Evolutionary conservation across 1,284 basidiomycete species (phyloP).

Genomic region (Pseudozyma flocculosa): DNA sequence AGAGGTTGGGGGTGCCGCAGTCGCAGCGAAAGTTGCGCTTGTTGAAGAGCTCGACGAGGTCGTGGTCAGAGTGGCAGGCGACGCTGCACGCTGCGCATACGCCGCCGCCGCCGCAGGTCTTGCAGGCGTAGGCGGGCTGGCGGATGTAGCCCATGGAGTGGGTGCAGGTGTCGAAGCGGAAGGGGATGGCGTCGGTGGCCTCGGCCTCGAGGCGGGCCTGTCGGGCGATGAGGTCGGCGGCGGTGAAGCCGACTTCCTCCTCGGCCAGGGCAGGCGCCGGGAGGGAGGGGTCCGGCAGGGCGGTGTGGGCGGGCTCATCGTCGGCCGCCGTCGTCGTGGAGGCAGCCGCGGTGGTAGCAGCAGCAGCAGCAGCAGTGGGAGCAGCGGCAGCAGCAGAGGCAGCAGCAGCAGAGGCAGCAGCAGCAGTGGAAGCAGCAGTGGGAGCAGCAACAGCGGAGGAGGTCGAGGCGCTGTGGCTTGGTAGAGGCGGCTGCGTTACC

Average conservation of each 20-base stretch:
- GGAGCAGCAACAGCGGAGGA: too few relatives aligned
- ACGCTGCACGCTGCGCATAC: constrained; percentile 60
- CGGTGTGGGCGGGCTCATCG: not conserved
- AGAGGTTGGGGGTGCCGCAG: constrained; percentile 51
- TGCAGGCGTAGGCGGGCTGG: constrained; percentile 58
- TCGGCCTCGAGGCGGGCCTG: constrained; percentile 57
- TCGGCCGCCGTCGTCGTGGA: too few relatives aligned
- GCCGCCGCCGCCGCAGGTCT: constrained; percentile 55
- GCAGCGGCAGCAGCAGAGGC: not conserved
- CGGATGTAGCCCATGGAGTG: constrained; percentile 55
- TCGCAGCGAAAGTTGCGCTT: constrained; percentile 56
- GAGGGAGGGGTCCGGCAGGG: constrained; percentile 41
- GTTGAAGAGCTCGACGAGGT: constrained; percentile 57
- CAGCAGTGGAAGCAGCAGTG: too few relatives aligned
- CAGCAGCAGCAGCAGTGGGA: too few relatives aligned
- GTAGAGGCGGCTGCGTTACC: too few relatives aligned
- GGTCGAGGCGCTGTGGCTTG: too few relatives aligned
- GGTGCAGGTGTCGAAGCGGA: constrained; percentile 58
- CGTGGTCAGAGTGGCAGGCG: constrained; percentile 58
- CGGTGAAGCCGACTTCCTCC: constrained; percentile 51
- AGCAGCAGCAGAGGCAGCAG: too few relatives aligned
- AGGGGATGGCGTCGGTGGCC: constrained; percentile 58
- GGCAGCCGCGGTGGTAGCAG: too few relatives aligned
- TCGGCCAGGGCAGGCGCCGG: constrained; percentile 34
- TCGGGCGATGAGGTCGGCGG: constrained; percentile 55